These are phyloP conservation scores for Mucor irregularis DNA, from an alignment of 371 early-diverging fungal genomes.

Conservation along the genomic window DNA sequence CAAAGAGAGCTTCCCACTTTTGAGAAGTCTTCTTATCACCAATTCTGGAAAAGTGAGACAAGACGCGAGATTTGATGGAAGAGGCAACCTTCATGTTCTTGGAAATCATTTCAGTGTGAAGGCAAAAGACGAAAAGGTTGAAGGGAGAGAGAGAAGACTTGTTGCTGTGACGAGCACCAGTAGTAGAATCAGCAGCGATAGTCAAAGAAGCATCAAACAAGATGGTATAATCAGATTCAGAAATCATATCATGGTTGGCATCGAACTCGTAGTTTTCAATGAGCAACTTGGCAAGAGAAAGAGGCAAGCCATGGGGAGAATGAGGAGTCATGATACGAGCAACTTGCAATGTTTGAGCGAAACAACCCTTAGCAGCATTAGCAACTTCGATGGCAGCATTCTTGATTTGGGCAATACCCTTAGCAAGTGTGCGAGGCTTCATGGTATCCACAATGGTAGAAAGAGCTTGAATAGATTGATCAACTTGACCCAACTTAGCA, in stretches of 20 bases:
- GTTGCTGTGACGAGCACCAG: not conserved
- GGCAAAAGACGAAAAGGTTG: conserved; percentile 11
- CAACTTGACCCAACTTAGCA: conserved; percentile 10
- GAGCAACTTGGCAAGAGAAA: conserved; percentile 14
- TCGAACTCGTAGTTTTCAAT: conserved; percentile 26
- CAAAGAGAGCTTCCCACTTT: conserved; percentile 28
- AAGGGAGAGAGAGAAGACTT: conserved; percentile 17
- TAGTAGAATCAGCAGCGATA: conserved; percentile 10
- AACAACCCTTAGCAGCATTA: conserved; percentile 6
- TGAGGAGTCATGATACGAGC: conserved; percentile 18
- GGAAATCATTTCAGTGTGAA: conserved; percentile 16
- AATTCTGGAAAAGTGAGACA: conserved; percentile 8
- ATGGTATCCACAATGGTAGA: conserved; percentile 24
- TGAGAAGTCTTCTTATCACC: conserved; percentile 15
- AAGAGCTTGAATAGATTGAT: conserved; percentile 27
- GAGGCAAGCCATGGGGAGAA: conserved; percentile 19
- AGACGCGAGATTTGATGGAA: conserved; percentile 11
- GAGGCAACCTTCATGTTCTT: conserved; percentile 1
- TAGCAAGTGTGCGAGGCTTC: conserved; percentile 27
- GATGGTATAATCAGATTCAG: conserved; percentile 16
- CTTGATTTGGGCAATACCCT: conserved; percentile 26
- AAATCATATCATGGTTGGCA: conserved; percentile 12
- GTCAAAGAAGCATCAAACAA: conserved; percentile 23
- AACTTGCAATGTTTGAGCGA: conserved; percentile 16
- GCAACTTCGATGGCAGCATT: conserved; percentile 13